Percentiles rank a stretch among this genome's conserved stretches.
Conservation (phyloP, 1,284 basidiomycete species). For the Melampsora medusae region DNA sequence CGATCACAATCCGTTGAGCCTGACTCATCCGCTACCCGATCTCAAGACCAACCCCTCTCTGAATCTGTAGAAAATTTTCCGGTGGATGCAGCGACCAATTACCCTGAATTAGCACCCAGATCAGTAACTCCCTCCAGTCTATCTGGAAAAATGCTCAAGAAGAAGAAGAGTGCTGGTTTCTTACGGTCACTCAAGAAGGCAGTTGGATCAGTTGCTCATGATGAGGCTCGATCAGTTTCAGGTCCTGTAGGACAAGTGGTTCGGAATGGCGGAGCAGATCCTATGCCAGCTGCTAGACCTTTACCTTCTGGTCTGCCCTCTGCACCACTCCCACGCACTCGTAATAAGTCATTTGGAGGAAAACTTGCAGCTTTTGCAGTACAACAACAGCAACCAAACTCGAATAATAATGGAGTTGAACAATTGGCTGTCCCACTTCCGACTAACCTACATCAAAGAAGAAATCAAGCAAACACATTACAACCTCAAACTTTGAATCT, state of each 20-base stretch:
- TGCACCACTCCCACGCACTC: background rate
- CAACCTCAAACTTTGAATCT: background rate
- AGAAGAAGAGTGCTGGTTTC: background rate
- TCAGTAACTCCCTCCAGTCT: background rate
- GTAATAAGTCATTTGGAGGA: background rate
- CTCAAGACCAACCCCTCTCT: background rate
- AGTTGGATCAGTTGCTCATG: background rate
- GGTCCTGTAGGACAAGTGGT: background rate
- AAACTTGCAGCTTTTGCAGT: background rate
- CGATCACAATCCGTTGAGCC: background rate
- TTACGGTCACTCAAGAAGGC: slow-evolving; percentile 4
- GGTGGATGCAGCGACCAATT: background rate
- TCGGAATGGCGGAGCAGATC: slow-evolving; percentile 8
- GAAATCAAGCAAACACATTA: background rate
- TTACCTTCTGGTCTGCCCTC: background rate
- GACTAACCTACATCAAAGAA: background rate
- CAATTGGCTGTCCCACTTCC: background rate
- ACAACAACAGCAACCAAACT: background rate
- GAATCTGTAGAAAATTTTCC: background rate
- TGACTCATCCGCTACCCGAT: background rate
- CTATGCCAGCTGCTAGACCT: background rate
- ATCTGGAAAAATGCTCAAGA: background rate
- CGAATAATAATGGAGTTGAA: background rate
- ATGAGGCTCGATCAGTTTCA: background rate
- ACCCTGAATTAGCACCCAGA: background rate